These are phyloP conservation scores for Hymenoscyphus albidus DNA, from an alignment of 2,329 filamentous ascomycete genomes.

Conservation along the genomic window DNA sequence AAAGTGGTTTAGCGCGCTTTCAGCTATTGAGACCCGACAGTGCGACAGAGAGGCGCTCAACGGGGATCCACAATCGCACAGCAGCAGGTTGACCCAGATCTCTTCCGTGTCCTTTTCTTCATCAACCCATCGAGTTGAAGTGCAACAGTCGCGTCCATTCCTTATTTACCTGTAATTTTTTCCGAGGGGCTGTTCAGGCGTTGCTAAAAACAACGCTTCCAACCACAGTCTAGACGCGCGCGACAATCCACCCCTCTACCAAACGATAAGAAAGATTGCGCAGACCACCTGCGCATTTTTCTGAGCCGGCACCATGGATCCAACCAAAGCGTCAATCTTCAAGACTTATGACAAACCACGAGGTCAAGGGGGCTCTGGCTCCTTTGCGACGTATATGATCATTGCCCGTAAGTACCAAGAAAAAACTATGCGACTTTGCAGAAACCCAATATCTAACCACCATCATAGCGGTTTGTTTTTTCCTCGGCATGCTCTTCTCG, in stretches of 20 bases:
- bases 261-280: constrained; percentile 11
- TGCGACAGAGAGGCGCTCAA: neutral
- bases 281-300: constrained; percentile 1
- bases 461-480: constrained; percentile 78
- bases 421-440: constrained; percentile 14
- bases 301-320: constrained; percentile 27
- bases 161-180: neutral
- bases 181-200: neutral
- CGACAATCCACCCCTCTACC: constrained; percentile 5
- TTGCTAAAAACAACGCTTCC: neutral
- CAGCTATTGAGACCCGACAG: neutral
- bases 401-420: constrained; percentile 69
- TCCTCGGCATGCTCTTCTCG: constrained; percentile 96
- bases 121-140: neutral
- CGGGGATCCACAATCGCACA: constrained; percentile 1
- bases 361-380: constrained; percentile 47
- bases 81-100: neutral
- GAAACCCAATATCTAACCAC: constrained; percentile 14
- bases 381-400: constrained; percentile 96
- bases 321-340: constrained; percentile 32
- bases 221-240: constrained; percentile 3
- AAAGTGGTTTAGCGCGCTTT: neutral
- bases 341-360: constrained; percentile 35
- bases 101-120: constrained; percentile 6
- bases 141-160: neutral